These are phyloP conservation scores for Strobilomyces dryophilus DNA, from an alignment of 768 basidiomycete genomes.

Conservation along the genomic window DNA sequence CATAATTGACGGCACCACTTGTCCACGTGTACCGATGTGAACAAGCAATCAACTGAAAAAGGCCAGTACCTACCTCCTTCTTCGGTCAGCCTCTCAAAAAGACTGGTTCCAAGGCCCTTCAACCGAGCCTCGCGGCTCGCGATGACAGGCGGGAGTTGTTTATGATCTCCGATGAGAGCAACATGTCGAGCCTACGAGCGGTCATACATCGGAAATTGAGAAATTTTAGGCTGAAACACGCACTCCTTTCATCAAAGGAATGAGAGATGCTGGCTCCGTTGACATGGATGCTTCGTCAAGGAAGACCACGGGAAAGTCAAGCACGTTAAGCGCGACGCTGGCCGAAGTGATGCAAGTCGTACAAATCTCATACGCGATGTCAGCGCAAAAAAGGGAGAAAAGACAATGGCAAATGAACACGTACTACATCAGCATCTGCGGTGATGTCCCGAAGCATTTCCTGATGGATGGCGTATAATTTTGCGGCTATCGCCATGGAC, in stretches of 20 bases:
- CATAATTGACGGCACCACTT: slow-evolving; percentile 87
- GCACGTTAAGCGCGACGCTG: slow-evolving; percentile 55
- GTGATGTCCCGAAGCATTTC: slow-evolving; percentile 63
- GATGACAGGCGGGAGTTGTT: slow-evolving; percentile 89
- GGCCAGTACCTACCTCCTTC: slow-evolving; percentile 60
- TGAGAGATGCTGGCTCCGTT: slow-evolving; percentile 86
- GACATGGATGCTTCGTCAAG: slow-evolving; percentile 96
- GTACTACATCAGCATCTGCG: slow-evolving; percentile 67
- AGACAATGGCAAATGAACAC: slow-evolving; percentile 25
- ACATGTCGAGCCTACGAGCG: slow-evolving; percentile 66
- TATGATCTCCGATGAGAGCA: slow-evolving; percentile 94
- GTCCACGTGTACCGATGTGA: slow-evolving; percentile 8
- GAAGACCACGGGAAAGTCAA: slow-evolving; percentile 91
- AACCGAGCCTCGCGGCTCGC: slow-evolving; percentile 68
- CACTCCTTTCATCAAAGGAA: slow-evolving; percentile 93
- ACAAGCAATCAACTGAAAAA: background rate
- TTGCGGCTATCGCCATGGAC: slow-evolving; percentile 33
- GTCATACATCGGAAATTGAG: slow-evolving; percentile 11
- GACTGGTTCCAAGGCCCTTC: slow-evolving; percentile 70
- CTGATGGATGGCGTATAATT: slow-evolving; percentile 52
- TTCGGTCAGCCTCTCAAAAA: slow-evolving; percentile 88
- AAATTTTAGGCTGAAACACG: slow-evolving; percentile 32
- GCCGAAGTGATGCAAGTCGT: slow-evolving; percentile 85
- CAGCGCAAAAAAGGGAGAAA: background rate
- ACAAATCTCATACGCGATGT: slow-evolving; percentile 55